Base-by-base conservation (phyloP, 139 green algal species). In the Microglena sp. region DNA sequence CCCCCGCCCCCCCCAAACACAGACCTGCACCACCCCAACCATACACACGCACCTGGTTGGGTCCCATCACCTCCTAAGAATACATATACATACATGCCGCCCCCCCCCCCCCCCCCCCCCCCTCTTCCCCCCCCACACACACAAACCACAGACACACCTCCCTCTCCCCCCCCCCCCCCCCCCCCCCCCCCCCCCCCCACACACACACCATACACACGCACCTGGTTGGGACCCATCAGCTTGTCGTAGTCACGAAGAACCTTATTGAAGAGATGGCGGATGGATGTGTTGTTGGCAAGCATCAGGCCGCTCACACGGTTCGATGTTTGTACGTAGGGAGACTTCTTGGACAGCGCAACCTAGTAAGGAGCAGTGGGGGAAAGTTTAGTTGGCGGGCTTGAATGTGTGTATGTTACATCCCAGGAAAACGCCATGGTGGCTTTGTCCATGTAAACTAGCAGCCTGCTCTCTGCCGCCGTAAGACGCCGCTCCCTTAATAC, bases 261-360 rank as follows among this genome's bases (percentile, higher is more conserved):
- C 44, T 78, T 77, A 62, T 82, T 87, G 75, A 98, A 96, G 32
- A 97, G 76, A 78, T 97, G 91, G 45, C 93, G 81, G 72, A 99
- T 96, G 73, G 81, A 90, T 29, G 94, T 99, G 85, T 98, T 87
- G 79, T 97, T 99, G 64, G 94, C 94, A 60, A 99, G 77, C 94
- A 99, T 97, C 5, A 99, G 86, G 7, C 94, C 94, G 32, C 67
- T 87, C 62, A 99, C 92, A 22, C 92, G 71, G 76, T 98, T 88
- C 0, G 81, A 66, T 2, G 85, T 90, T 60, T 86, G 68, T 22
- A 95, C 81, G 70, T 96, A 98, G 0, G 94, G 94, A 0, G 83
- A 94, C 73, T 95, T 92, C 45, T 90, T 87, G 22, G 84, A 92
- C 53, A 99, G 81, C 2, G 94, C 94, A 36, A 99, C 94, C 86